Percentiles rank a stretch among this genome's conserved stretches.
Evolutionary conservation across 345 rosid species (phyloP).

Genomic region (Euclidium syriacum): DNA sequence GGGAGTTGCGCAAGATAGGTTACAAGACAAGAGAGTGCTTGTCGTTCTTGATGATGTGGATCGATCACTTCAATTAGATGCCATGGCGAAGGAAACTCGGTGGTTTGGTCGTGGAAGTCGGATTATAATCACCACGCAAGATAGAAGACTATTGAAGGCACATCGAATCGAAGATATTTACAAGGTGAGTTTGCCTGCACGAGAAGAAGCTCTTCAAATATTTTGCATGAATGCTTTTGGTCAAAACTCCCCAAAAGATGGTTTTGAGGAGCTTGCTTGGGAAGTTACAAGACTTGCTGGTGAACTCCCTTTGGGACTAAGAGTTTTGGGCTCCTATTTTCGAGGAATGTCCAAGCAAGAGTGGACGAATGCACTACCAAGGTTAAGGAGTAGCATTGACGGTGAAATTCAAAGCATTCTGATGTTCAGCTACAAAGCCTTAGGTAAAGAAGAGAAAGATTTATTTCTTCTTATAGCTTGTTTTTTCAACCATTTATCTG

Average conservation of each 20-base stretch:
- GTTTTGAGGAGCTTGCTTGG: not conserved
- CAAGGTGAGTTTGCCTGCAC: not conserved
- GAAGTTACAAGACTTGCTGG: not conserved
- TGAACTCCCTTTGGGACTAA: not conserved
- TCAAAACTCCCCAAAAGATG: not conserved
- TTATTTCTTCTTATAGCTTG: no score
- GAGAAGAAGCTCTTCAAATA: not conserved
- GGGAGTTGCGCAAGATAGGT: not conserved
- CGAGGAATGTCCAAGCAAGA: not conserved
- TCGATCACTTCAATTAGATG: not conserved
- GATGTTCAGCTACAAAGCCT: no score
- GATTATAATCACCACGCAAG: not conserved
- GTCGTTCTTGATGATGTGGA: conserved; percentile 5
- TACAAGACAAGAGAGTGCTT: not conserved
- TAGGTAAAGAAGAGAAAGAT: no score
- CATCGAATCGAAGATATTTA: not conserved
- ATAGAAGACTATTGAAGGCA: not conserved
- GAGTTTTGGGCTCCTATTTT: not conserved
- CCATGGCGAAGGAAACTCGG: not conserved
- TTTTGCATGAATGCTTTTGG: not conserved
- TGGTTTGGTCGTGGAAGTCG: conserved; percentile 13
- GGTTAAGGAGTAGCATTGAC: not conserved
- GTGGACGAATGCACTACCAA: not conserved
- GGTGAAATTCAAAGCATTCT: no score
- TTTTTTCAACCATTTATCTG: no score